Percentiles rank a stretch among this genome's conserved stretches.
These are phyloP conservation scores for Hypoxylon rickii DNA, from an alignment of 495 filamentous ascomycete species.

Conservation along the genomic window DNA sequence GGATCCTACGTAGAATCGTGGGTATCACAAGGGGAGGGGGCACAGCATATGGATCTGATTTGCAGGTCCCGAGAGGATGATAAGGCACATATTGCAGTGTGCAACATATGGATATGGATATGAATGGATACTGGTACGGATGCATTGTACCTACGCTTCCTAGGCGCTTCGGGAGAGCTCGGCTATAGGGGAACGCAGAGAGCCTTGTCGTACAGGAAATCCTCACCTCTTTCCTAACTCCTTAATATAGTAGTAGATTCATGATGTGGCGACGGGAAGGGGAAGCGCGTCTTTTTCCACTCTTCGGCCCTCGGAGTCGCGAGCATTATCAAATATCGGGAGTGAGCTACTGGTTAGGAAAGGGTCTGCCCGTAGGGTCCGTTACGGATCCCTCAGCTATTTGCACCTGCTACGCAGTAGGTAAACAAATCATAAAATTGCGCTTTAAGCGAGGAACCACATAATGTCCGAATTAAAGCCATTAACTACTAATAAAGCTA, in stretches of 20 bases:
- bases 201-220: conserved; percentile 22
- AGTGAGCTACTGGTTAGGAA: conserved; percentile 22
- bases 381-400: conserved; percentile 15
- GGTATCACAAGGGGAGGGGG: conserved; percentile 15
- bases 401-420: conserved; percentile 4
- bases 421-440: conserved; percentile 36
- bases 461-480: conserved; percentile 42
- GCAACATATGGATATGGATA: too few relatives aligned
- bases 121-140: too few relatives aligned
- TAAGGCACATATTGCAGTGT: conserved; percentile 6
- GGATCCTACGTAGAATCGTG: conserved; percentile 10
- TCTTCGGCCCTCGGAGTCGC: conserved; percentile 29
- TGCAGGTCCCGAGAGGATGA: conserved; percentile 4
- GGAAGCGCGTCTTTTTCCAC: neutral
- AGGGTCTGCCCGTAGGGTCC: conserved; percentile 12
- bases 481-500: conserved; percentile 36
- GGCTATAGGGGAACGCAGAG: conserved; percentile 10
- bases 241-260: too few relatives aligned
- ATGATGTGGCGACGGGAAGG: conserved; percentile 10
- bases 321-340: conserved; percentile 23
- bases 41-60: conserved; percentile 27
- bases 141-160: too few relatives aligned
- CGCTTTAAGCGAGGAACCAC: conserved; percentile 28
- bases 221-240: too few relatives aligned
- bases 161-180: conserved; percentile 7